A percentile compares a stretch with the other conserved stretches of the same genome.
These are phyloP conservation scores for Alternaria sp. DNA, from an alignment of 2,329 filamentous ascomycete species.

Conservation along the genomic window DNA sequence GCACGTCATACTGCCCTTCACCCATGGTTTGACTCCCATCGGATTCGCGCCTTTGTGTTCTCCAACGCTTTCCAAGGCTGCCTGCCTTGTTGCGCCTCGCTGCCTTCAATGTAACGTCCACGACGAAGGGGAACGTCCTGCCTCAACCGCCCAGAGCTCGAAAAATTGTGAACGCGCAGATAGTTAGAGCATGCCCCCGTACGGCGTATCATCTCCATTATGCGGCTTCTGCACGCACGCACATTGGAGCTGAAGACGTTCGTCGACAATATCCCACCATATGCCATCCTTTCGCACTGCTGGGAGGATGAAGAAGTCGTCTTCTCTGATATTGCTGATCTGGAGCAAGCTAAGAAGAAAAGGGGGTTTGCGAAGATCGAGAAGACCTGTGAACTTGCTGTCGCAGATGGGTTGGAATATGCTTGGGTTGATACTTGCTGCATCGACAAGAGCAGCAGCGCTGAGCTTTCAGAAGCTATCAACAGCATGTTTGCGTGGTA, in stretches of 20 bases:
- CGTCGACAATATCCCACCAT: conserved; percentile 9
- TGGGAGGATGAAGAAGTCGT: conserved; percentile 22
- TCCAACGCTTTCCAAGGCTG: too few species aligned
- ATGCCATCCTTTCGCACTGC: conserved; percentile 28
- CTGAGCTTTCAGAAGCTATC: conserved; percentile 21
- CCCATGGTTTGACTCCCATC: too few species aligned
- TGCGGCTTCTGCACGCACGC: conserved; percentile 15
- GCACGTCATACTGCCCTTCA: too few species aligned
- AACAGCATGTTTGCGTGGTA: conserved; percentile 30
- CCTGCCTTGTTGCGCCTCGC: too few species aligned
- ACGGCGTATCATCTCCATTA: rapidly evolving
- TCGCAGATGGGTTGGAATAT: conserved; percentile 5
- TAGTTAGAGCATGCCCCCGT: neutral
- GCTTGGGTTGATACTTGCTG: conserved; percentile 28
- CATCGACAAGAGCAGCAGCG: conserved; percentile 28
- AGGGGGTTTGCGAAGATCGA: conserved; percentile 24
- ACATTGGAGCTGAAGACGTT: conserved; percentile 13
- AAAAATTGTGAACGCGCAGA: too few species aligned
- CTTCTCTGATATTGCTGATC: conserved; percentile 16
- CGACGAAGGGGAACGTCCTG: neutral
- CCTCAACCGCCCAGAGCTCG: neutral
- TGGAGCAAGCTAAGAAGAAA: conserved; percentile 10
- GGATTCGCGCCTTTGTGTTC: too few species aligned
- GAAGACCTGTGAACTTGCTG: conserved; percentile 15
- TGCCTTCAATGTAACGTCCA: too few species aligned